phyloP scores from a whole-genome alignment of 768 basidiomycete genomes.

The Pulveroboletus sp. region DNA sequence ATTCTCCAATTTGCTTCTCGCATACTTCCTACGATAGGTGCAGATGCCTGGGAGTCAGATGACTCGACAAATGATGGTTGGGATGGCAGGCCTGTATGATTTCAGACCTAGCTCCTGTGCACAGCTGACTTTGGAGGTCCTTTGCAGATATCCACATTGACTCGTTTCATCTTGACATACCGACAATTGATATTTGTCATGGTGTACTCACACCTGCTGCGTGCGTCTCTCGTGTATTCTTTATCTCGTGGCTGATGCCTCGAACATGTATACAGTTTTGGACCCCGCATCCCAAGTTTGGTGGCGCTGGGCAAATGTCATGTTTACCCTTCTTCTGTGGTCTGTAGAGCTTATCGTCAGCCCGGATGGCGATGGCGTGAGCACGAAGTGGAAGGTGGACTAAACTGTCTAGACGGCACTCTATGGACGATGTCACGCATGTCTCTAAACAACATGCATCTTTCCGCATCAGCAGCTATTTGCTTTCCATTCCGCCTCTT shows the following conservation, averaged over 20 bases:
- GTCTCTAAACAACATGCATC: slow-evolving; percentile 2
- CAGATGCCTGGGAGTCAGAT: slow-evolving; percentile 72
- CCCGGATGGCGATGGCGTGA: slow-evolving; percentile 63
- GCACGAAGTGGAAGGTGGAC: slow-evolving; percentile 78
- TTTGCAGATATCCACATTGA: slow-evolving; percentile 67
- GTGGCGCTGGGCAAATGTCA: slow-evolving; percentile 92
- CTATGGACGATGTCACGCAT: slow-evolving; percentile 4
- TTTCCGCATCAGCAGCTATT: slow-evolving; percentile 35
- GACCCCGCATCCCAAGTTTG: slow-evolving; percentile 89
- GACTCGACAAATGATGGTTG: slow-evolving; percentile 59
- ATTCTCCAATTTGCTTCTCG: slow-evolving; percentile 79
- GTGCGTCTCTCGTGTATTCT: slow-evolving; percentile 41
- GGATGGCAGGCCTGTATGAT: slow-evolving; percentile 62
- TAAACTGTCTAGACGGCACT: slow-evolving; percentile 13
- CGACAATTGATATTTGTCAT: slow-evolving; percentile 81
- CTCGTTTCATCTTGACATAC: slow-evolving; percentile 73
- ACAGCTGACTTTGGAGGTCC: slow-evolving; percentile 9
- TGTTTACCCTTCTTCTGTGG: slow-evolving; percentile 82
- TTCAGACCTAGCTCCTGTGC: not conserved
- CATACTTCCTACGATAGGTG: slow-evolving; percentile 80
- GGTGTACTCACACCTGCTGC: slow-evolving; percentile 80
- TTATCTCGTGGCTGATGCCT: not conserved
- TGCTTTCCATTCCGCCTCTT: slow-evolving; percentile 65
- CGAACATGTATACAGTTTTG: slow-evolving; percentile 47
- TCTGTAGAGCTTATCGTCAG: slow-evolving; percentile 75